A percentile compares a stretch with the other conserved stretches of the same genome.
Conservation (phyloP, 2,329 filamentous ascomycete genomes). For the Aspergillus sp. region DNA sequence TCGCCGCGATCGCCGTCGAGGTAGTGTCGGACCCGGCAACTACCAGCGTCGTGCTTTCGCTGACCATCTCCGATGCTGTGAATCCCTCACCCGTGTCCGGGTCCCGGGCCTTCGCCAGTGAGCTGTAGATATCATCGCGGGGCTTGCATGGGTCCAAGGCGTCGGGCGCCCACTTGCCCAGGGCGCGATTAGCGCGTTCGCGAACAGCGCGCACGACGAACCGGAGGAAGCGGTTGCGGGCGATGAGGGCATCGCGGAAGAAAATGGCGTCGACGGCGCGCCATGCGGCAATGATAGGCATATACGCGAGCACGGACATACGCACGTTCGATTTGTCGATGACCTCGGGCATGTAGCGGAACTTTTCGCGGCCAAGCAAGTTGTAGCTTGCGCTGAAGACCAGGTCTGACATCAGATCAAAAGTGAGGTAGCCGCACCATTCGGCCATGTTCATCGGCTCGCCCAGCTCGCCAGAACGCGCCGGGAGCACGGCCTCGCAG, state of each 20-base stretch:
- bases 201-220: constrained; percentile 17
- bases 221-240: constrained; percentile 42
- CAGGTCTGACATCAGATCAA: constrained; percentile 54
- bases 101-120: not conserved
- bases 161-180: not conserved
- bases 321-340: constrained; percentile 24
- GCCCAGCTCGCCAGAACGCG: not conserved
- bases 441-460: constrained; percentile 5
- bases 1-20: not conserved
- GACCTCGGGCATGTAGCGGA: constrained; percentile 13
- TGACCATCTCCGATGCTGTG: not conserved
- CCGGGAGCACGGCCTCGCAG: not conserved
- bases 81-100: not conserved
- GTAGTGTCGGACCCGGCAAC: not conserved
- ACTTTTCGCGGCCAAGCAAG: constrained; percentile 9
- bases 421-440: constrained; percentile 38
- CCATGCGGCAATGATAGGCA: constrained; percentile 4
- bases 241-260: constrained; percentile 36
- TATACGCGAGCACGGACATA: constrained; percentile 13
- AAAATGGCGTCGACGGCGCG: constrained; percentile 17
- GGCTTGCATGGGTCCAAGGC: not conserved
- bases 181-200: not conserved
- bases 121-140: not conserved
- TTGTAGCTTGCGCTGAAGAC: constrained; percentile 20
- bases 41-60: not conserved